Evolutionary conservation across 2,329 filamentous ascomycete genomes (phyloP).

Genomic region (Epichloe baconii): DNA sequence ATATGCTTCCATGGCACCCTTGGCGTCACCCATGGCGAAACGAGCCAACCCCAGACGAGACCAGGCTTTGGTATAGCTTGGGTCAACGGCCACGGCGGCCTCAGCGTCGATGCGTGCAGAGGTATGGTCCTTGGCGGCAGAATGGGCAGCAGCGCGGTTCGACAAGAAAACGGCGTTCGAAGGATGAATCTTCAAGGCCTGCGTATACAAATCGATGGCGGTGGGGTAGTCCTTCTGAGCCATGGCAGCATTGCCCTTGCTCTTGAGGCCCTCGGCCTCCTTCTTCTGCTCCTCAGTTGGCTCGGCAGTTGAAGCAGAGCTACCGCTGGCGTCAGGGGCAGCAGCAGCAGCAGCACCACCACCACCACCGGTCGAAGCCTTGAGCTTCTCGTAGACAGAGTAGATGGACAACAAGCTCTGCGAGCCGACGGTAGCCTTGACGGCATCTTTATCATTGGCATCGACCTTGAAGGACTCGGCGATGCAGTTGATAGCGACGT

Average conservation of each 20-base stretch:
- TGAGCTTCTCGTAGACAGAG: slow-evolving; percentile 90
- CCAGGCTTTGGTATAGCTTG: slow-evolving; percentile 95
- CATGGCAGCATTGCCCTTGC: slow-evolving; percentile 88
- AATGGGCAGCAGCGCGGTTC: slow-evolving; percentile 91
- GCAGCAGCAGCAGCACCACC: slow-evolving; percentile 21
- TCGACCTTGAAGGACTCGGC: slow-evolving; percentile 92
- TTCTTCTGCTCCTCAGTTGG: slow-evolving; percentile 50
- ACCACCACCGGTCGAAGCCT: slow-evolving; percentile 35
- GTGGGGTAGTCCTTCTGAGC: slow-evolving; percentile 74
- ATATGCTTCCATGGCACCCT: slow-evolving; percentile 91
- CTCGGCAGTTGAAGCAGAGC: slow-evolving; percentile 12
- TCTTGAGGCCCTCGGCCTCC: slow-evolving; percentile 80
- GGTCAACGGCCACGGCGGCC: slow-evolving; percentile 75
- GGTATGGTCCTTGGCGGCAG: slow-evolving; percentile 69
- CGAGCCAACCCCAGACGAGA: slow-evolving; percentile 80
- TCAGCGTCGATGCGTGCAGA: slow-evolving; percentile 80
- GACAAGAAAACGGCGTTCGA: slow-evolving; percentile 92
- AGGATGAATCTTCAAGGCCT: slow-evolving; percentile 70
- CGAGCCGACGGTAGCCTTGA: slow-evolving; percentile 65
- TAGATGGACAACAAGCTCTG: slow-evolving; percentile 89
- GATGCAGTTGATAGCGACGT: slow-evolving; percentile 90
- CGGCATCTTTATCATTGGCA: slow-evolving; percentile 57
- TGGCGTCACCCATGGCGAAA: slow-evolving; percentile 82
- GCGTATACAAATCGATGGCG: slow-evolving; percentile 78
- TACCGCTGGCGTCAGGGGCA: slow-evolving; percentile 17